Evolutionary conservation across 176 grass and related monocot species (phyloP).

Genomic region (Elaeis guineensis): DNA sequence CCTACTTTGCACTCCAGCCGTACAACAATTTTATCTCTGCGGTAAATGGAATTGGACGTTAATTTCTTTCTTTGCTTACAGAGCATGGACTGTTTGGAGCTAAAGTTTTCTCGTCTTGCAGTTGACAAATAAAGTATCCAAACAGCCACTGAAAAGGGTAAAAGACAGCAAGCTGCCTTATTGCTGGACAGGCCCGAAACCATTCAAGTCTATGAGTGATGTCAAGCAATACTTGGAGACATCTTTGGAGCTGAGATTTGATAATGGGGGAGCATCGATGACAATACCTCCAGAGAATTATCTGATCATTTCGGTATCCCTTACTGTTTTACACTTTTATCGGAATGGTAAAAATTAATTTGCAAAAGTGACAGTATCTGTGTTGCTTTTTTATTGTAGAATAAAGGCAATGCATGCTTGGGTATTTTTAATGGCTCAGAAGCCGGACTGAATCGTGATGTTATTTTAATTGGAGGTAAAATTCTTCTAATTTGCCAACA

Average conservation of each 20-base stretch:
- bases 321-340: not conserved
- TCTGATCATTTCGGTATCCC: conserved; percentile 71
- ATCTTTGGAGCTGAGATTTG: conserved; percentile 45
- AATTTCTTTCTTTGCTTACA: too few species aligned
- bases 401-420: conserved; percentile 79
- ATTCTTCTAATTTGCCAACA: too few species aligned
- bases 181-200: conserved; percentile 78
- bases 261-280: conserved; percentile 42
- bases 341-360: not conserved
- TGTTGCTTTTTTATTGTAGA: conserved; percentile 33
- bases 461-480: conserved; percentile 85
- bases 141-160: conserved; percentile 43
- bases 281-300: conserved; percentile 91
- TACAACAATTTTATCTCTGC: conserved; percentile 78
- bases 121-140: conserved; percentile 46
- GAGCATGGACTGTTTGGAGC: too few species aligned
- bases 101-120: conserved; percentile 13
- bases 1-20: conserved; percentile 54
- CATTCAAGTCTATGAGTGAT: conserved; percentile 78
- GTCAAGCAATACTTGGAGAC: conserved; percentile 76
- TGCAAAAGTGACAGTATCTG: not conserved
- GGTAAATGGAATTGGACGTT: conserved; percentile 20
- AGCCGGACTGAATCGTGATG: conserved; percentile 29
- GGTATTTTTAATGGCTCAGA: conserved; percentile 81
- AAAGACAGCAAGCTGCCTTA: conserved; percentile 41